Base-by-base conservation (phyloP, 306 rosid genomes). In the Carpinus fangiana region DNA sequence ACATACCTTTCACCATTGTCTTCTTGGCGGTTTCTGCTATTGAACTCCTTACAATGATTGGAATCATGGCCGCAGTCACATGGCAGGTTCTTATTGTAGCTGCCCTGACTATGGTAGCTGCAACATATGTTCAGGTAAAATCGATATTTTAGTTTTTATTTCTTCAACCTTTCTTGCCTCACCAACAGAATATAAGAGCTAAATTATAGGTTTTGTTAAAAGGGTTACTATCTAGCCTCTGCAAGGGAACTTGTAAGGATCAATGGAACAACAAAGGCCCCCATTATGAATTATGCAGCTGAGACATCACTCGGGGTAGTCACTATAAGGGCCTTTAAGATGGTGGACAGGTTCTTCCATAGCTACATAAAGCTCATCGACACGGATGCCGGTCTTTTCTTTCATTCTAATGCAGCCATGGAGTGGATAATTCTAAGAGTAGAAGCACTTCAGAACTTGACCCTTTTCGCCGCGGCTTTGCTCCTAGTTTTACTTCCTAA, bases 211-310 rank as follows among this genome's bases (percentile, higher is more conserved):
- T 14, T 67, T 18, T 51, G 9, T 23, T 46, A 13, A 46, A 41
- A 86, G 92, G 79, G 79, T 1, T 89, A 86, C 41, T 86, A 86
- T 76, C 88, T 60, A 82, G 87, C 90, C 53, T 72, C 87, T 50
- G 86, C 86, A 18, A 86, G 86, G 52, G 92, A 89, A 76, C 82
- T 89, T 36, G 72, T 82, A 45, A 77, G 92, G 64, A 86, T 88
- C 55, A 88, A 88, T 70, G 92, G 90, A 78, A 86, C 88, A 55
- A 84, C 90, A 21, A 89, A 89, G 81, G 90, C 92, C 56, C 90
- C 90, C 7, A 73, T 84, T 13, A 81, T 86, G 81, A 89, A 89
- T 61, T 84, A 55, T 76, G 87, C 85, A 46, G 50, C 90, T 0
- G 90, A 89, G 84, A 86, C 90, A 46, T 76, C 92, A 46, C 86